Conservation (phyloP, 2,329 filamentous ascomycete genomes). For the Akanthomyces muscarius region DNA sequence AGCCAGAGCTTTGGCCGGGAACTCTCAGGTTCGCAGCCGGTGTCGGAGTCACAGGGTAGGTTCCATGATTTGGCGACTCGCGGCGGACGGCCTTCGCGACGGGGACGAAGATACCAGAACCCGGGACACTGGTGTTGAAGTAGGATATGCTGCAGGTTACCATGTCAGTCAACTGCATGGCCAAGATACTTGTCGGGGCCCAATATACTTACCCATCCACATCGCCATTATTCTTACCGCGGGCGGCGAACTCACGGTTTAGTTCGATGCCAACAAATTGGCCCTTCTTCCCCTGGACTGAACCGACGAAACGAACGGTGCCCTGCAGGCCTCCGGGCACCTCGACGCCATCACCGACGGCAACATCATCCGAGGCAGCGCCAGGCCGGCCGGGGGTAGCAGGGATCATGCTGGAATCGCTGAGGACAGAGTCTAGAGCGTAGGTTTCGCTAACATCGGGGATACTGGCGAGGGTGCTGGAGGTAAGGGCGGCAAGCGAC, state of each 20-base stretch:
- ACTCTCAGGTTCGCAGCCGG: slow-evolving; percentile 53
- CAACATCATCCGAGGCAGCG: slow-evolving; percentile 59
- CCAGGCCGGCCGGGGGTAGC: slow-evolving; percentile 54
- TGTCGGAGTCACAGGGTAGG: slow-evolving; percentile 63
- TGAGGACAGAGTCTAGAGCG: slow-evolving; percentile 52
- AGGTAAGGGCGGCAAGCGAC: slow-evolving; percentile 66
- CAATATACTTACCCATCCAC: slow-evolving; percentile 72
- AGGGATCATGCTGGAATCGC: slow-evolving; percentile 46
- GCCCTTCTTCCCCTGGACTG: slow-evolving; percentile 83
- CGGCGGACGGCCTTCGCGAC: slow-evolving; percentile 73
- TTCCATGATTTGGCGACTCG: slow-evolving; percentile 45
- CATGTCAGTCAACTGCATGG: slow-evolving; percentile 17
- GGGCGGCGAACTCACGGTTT: slow-evolving; percentile 69
- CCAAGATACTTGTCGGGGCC: slow-evolving; percentile 8
- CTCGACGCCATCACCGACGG: slow-evolving; percentile 80
- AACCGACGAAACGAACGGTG: slow-evolving; percentile 81
- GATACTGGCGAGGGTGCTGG: slow-evolving; percentile 58
- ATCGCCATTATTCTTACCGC: slow-evolving; percentile 93
- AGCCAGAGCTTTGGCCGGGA: slow-evolving; percentile 54
- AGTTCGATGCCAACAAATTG: slow-evolving; percentile 91
- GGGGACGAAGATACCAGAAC: slow-evolving; percentile 91
- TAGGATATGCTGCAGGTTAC: slow-evolving; percentile 57
- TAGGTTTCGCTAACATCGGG: slow-evolving; percentile 64
- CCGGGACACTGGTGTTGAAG: slow-evolving; percentile 73
- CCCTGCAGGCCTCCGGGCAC: slow-evolving; percentile 93